Conservation (phyloP, 2,329 filamentous ascomycete species). For the Calycina herbarum region DNA sequence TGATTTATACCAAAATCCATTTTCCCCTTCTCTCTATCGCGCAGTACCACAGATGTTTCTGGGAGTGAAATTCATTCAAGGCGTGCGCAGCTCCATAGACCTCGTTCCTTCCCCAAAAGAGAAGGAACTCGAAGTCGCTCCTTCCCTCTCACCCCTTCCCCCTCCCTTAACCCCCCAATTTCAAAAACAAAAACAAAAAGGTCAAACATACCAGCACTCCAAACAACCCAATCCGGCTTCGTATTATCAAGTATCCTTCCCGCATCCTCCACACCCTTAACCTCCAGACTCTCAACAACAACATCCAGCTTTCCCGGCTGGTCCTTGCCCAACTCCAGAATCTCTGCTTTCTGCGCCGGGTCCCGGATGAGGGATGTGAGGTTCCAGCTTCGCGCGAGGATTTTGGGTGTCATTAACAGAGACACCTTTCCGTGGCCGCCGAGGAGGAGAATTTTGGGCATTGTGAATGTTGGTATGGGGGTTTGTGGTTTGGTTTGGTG, state of each 20-base stretch:
- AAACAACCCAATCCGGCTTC: constrained; percentile 66
- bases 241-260: constrained; percentile 54
- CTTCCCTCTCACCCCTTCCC: background rate
- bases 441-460: constrained; percentile 50
- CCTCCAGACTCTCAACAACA: constrained; percentile 61
- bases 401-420: constrained; percentile 71
- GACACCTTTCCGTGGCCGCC: constrained; percentile 82
- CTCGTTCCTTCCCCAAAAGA: too few relatives aligned
- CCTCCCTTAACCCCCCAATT: background rate
- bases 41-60: too few relatives aligned
- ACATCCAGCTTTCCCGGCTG: constrained; percentile 50
- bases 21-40: too few relatives aligned
- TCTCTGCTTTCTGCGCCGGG: constrained; percentile 63
- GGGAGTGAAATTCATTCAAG: too few relatives aligned
- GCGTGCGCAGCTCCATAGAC: too few relatives aligned
- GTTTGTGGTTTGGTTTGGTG: background rate
- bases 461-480: constrained; percentile 2
- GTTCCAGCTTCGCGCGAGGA: constrained; percentile 72
- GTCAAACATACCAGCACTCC: constrained; percentile 58
- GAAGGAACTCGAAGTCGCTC: too few relatives aligned
- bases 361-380: constrained; percentile 78
- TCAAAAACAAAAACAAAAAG: background rate
- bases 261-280: constrained; percentile 62
- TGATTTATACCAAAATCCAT: background rate
- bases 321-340: constrained; percentile 52